Base-by-base conservation (phyloP, 805 yeast genomes). In the Candida silvicultrix region DNA sequence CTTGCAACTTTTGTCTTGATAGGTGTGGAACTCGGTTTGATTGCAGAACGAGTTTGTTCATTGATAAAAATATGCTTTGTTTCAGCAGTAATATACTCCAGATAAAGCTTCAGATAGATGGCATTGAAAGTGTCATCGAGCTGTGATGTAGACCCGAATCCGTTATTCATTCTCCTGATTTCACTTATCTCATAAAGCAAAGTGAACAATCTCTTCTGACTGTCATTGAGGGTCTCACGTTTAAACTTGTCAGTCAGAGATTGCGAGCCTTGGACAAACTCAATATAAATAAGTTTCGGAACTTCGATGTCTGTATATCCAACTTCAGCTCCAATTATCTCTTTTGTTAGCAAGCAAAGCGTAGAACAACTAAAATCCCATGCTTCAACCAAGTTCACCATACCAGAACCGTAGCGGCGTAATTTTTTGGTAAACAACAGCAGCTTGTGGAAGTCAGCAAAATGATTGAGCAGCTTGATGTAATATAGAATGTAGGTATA, bases 371-470 rank as follows among this genome's bases (percentile, higher is more conserved):
- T 67, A 28, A 63, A 63, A 47, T 85, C 94, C 89, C 94, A 89
- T 0, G 82, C 77, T 41, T 69, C 71, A 19, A 73, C 67, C 38
- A 85, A 75, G 38, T 75, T 69, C 3, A 86, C 70, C 88, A 92
- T 85, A 3, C 86, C 85, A 0, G 90, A 74, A 15, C 86, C 83
- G 43, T 85, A 80, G 38, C 89, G 73, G 47, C 97, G 74, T n/a
- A 92, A 70, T 53, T 88, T 85, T 35, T 82, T 85, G 11, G 83
- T 74, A 58, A 90, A 72, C 6, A 71, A 64, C 2, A 81, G 69
- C 50, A 94, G 66, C 0, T 80, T 70, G 15, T 74, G 75, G 40
- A 84, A 68, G 54, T 89, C 92, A 10, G 71, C 65, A 9, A 75
- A 69, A 22, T 69, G 63, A 31, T 71, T 66, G 21, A 87, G 62